Base-by-base conservation (phyloP, 179 eudicot genomes). In the Kewa caespitosa region DNA sequence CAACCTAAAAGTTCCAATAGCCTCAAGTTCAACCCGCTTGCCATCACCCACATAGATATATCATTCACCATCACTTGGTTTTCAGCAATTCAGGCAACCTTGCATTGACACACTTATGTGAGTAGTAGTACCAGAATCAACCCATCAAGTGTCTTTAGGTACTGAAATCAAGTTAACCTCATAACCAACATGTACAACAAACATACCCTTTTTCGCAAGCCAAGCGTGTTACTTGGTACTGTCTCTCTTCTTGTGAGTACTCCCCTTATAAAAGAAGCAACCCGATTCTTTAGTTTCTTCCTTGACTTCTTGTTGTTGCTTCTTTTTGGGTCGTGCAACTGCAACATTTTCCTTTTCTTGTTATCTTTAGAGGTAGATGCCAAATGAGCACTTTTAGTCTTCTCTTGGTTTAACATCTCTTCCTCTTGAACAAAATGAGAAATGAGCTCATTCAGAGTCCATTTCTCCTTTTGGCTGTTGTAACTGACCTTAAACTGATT, bases 61-160 rank as follows among this genome's bases (percentile, higher is more conserved):
- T 67, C 70, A 37, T 67, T 67, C 60, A 70, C 37, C 73, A 70
- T 70, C 73, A 70, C 3, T 70, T 28, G 73, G 59, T 30, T 42
- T 67, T 67, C 48, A 22, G 71, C 34, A 42, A 36, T 28, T 70
- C 60, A 9, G 73, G 38, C 60, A 70, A 70, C 73, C 37, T n/a
- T 70, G 59, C 36, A 50, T 70, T 27, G 73, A 42, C 30, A 70
- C 73, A 70, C 73, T 70, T 9, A 68, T 68, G 33, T 71, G 74
- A 71, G 64, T 76, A 38, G 60, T 60, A 28, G 65, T 36, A 28
- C 65, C 36, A 60, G 20, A 60, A 60, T 30, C 65, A 28, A 28
- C 13, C 65, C 65, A 60, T 36, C 65, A 60, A 60, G 65, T 60
- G 65, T 60, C 5, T 31, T 17, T 36, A 22, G 42, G 42, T 20